Conservation (phyloP, 768 basidiomycete genomes). For the Tylopilus cervinicoccineus region DNA sequence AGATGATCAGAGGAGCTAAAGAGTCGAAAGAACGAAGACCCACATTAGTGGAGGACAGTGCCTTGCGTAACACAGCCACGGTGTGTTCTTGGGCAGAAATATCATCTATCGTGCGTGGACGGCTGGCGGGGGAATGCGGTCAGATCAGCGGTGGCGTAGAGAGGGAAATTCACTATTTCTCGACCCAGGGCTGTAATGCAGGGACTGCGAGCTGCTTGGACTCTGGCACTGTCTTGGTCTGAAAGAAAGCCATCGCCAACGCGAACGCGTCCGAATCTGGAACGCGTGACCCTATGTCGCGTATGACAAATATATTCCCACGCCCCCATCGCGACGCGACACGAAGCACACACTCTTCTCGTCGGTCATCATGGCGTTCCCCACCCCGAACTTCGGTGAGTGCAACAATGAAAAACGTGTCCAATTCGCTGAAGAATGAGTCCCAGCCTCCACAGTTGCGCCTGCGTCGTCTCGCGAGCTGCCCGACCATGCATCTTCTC, state of each 20-base stretch:
- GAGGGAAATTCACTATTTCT: constrained; percentile 80
- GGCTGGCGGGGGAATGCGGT: constrained; percentile 44
- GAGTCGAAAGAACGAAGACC: background rate
- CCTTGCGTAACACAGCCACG: constrained; percentile 86
- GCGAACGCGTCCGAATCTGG: no score
- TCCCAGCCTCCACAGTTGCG: constrained; percentile 11
- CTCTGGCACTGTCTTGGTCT: constrained; percentile 37
- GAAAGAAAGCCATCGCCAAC: constrained; percentile 64
- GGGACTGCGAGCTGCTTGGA: constrained; percentile 50
- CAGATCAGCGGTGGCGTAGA: background rate
- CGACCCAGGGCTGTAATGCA: constrained; percentile 89
- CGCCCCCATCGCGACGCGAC: constrained; percentile 18
- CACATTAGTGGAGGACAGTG: constrained; percentile 90
- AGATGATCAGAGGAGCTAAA: constrained; percentile 9
- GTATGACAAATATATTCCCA: constrained; percentile 34
- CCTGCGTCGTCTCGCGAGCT: constrained; percentile 17
- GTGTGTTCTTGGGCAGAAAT: constrained; percentile 97
- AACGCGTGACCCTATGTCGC: constrained; percentile 46
- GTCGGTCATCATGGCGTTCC: constrained; percentile 19
- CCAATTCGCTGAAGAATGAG: background rate
- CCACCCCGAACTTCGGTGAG: constrained; percentile 17
- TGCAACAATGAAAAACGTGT: constrained; percentile 3
- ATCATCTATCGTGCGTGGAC: constrained; percentile 97
- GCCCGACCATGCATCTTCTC: background rate
- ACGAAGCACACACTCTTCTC: constrained; percentile 17